Evolutionary conservation across 2,329 filamentous ascomycete genomes (phyloP).

Genomic region (Trichoderma brevicompactum): DNA sequence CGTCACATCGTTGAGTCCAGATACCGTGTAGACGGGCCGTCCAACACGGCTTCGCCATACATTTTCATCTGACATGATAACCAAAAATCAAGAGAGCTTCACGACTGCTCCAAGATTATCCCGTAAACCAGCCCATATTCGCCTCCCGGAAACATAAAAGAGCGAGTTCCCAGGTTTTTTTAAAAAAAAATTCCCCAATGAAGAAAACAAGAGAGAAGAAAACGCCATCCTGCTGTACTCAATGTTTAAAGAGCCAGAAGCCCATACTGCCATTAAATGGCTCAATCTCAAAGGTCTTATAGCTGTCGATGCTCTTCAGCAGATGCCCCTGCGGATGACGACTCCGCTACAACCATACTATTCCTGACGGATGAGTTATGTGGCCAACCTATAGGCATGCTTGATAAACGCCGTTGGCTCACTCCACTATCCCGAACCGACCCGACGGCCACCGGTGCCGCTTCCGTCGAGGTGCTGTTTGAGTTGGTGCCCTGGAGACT

Average conservation of each 20-base stretch:
- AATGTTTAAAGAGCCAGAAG: background rate
- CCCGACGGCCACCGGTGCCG: conserved; percentile 31
- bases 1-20: conserved; percentile 1
- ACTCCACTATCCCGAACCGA: conserved; percentile 32
- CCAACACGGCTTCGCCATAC: background rate
- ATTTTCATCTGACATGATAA: conserved; percentile 5
- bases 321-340: conserved; percentile 20
- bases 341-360: conserved; percentile 30
- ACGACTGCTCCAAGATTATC: background rate
- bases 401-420: conserved; percentile 39
- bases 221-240: conserved; percentile 3
- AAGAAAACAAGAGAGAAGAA: background rate
- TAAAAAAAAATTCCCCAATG: too few species aligned
- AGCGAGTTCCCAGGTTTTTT: background rate
- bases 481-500: conserved; percentile 33
- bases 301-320: conserved; percentile 7
- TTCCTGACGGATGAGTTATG: conserved; percentile 39
- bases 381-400: conserved; percentile 47
- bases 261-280: background rate
- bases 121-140: background rate
- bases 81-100: conserved; percentile 6
- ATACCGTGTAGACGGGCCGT: background rate
- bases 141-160: conserved; percentile 7
- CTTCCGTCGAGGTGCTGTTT: conserved; percentile 28
- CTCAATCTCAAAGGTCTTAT: background rate